Percentiles rank a stretch among this genome's conserved stretches.
These are phyloP conservation scores for Nannochloropsis salina DNA, from an alignment of 108 stramenopile genomes.

Conservation along the genomic window DNA sequence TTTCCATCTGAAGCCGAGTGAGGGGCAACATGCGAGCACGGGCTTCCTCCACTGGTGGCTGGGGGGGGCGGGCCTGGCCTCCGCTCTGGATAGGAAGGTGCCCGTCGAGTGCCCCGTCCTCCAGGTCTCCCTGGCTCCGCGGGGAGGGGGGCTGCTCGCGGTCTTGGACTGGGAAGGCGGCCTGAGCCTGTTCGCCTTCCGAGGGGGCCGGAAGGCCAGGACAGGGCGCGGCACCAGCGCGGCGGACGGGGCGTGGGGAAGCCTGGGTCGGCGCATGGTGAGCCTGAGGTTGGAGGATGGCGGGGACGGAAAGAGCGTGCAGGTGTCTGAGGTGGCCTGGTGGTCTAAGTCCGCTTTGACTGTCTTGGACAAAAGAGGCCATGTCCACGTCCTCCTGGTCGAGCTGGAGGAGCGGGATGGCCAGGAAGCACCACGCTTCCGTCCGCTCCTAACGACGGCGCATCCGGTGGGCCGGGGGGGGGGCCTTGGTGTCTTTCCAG, in stretches of 20 bases:
- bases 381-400: background rate
- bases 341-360: background rate
- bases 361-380: background rate
- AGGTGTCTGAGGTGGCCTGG: background rate
- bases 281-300: background rate
- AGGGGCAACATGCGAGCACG: background rate
- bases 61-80: background rate
- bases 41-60: background rate
- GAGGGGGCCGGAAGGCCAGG: background rate
- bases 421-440: background rate
- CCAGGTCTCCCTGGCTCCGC: background rate
- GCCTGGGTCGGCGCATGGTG: background rate
- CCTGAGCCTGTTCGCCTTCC: background rate
- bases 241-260: background rate
- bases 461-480: background rate
- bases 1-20: background rate
- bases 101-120: background rate
- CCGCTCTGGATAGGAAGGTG: background rate
- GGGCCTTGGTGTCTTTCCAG: background rate
- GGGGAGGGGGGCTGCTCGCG: background rate
- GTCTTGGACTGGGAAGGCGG: background rate
- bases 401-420: background rate
- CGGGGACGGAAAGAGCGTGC: background rate
- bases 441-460: background rate
- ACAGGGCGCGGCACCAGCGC: background rate